A percentile compares a stretch with the other conserved stretches of the same genome.
phyloP scores from a whole-genome alignment of 2,329 filamentous ascomycete genomes.

The Calonectria hongkongensis region DNA sequence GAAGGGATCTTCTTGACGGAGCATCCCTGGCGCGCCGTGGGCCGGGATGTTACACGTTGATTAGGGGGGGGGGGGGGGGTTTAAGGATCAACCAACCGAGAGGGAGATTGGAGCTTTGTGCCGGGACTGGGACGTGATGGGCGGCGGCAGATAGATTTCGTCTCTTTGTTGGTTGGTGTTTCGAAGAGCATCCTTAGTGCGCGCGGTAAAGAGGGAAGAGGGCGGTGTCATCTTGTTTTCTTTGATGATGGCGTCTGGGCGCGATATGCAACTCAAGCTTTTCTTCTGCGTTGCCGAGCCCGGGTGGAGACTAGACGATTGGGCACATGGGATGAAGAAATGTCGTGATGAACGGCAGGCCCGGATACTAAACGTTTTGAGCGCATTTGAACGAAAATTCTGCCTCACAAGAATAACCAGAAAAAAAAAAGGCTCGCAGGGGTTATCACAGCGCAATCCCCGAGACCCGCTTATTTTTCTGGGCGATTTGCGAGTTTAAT shows the following conservation, averaged over 20 bases:
- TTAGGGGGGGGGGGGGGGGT: slow-evolving; percentile 13
- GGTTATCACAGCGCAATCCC: background rate
- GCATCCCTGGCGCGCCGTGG: slow-evolving; percentile 26
- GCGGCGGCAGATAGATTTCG: slow-evolving; percentile 14
- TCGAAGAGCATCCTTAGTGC: slow-evolving; percentile 26
- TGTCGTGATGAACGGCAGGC: slow-evolving; percentile 12
- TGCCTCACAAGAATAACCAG: slow-evolving; percentile 22
- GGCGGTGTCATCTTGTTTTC: slow-evolving; percentile 28
- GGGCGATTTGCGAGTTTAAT: slow-evolving; percentile 8
- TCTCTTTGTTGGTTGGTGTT: background rate
- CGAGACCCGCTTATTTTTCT: slow-evolving; percentile 29
- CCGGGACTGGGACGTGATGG: slow-evolving; percentile 6
- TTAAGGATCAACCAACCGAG: background rate
- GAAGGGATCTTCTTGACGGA: slow-evolving; percentile 14
- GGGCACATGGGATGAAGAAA: slow-evolving; percentile 6
- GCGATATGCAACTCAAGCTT: slow-evolving; percentile 27
- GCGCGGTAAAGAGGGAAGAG: background rate
- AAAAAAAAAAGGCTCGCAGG: slow-evolving; percentile 9
- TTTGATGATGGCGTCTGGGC: slow-evolving; percentile 18
- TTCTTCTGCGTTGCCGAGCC: background rate
- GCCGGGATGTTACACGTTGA: slow-evolving; percentile 14
- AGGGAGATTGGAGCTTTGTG: slow-evolving; percentile 14
- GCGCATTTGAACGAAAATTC: background rate
- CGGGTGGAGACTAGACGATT: slow-evolving; percentile 15
- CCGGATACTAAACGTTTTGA: background rate